Evolutionary conservation across 176 grass and related monocot species (phyloP).

Genomic region (Musa schizocarpa): DNA sequence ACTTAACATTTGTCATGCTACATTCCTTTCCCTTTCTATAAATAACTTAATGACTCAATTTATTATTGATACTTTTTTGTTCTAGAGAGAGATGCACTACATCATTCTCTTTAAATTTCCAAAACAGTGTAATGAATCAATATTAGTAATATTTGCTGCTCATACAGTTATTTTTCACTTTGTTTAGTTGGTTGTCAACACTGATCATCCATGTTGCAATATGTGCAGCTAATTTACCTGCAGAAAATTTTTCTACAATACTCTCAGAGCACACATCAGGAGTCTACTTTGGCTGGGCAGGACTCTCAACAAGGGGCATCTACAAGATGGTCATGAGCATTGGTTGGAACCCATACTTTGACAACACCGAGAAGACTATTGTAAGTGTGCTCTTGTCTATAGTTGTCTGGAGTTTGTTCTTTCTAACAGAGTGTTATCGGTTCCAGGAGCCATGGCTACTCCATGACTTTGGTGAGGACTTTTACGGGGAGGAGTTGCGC

Average conservation of each 20-base stretch:
- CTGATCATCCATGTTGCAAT: not conserved
- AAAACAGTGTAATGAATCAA: no score
- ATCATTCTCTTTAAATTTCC: not conserved
- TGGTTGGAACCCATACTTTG: slow-evolving; percentile 97
- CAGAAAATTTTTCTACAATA: slow-evolving; percentile 68
- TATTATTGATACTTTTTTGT: no score
- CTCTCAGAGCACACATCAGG: slow-evolving; percentile 86
- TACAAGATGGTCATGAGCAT: slow-evolving; percentile 99
- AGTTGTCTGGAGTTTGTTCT: slow-evolving; percentile 18
- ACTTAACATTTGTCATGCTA: no score
- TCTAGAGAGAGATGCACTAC: no score
- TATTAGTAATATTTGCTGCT: no score
- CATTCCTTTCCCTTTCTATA: no score
- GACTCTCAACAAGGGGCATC: slow-evolving; percentile 52
- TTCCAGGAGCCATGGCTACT: slow-evolving; percentile 94
- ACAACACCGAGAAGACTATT: slow-evolving; percentile 90
- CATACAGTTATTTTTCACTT: not conserved
- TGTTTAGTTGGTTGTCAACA: not conserved
- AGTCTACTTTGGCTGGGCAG: slow-evolving; percentile 94
- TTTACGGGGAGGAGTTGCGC: slow-evolving; percentile 90
- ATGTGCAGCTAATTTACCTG: slow-evolving; percentile 65
- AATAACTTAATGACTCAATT: no score
- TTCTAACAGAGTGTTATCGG: slow-evolving; percentile 8
- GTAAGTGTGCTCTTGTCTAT: slow-evolving; percentile 33
- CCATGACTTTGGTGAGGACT: slow-evolving; percentile 76